Base-by-base conservation (phyloP, 495 filamentous ascomycete genomes). In the Symbiotaphrina buchneri region DNA sequence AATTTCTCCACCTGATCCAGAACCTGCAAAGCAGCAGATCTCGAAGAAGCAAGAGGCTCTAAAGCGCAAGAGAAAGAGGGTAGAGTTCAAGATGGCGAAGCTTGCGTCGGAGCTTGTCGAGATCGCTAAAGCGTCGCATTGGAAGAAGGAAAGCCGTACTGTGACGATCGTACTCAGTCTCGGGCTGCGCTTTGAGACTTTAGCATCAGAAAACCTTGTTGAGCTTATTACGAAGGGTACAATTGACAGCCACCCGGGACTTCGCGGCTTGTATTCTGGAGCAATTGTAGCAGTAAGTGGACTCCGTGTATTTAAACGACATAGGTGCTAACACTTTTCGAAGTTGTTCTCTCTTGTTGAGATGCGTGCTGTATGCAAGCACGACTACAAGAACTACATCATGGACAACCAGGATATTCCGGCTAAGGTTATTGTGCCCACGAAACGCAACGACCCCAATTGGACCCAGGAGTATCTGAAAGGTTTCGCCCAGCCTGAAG, bases 71-170 rank as follows among this genome's bases (percentile, higher is more conserved):
- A 70, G 83, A 25, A 59, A 50, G 15, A 56, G 63, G 30, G 77
- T 92, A 10, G 84, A 95, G 44, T 58, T 57, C 33, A 83, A 77
- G 54, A 95, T 94, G 53, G 59, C 72, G 0, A 63, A 69, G 4
- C 54, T 95, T 10, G 78, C 83, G 0, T 53, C 74, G 34, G 79
- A 92, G 41, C 61, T 99, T 23, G 71, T 84, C 2, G 68, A 78
- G 23, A 48, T 81, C 32, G 74, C 79, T 0, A 66, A 68, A 34
- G 61, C 65, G 15, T 77, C 80, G 0, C 90, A 95, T 45, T 99
- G 87, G 87, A 95, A 91, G 60, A 78, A 91, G 38, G 85, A 83
- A 6, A 80, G 69, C 35, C 62, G 87, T 18, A 84, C 81, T 25
- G 78, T 75, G 10, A 75, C 83, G 15, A 84, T 95, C 39, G 74